Evolutionary conservation across 2,329 filamentous ascomycete genomes (phyloP).

Genomic region (Ciborinia camelliae): DNA sequence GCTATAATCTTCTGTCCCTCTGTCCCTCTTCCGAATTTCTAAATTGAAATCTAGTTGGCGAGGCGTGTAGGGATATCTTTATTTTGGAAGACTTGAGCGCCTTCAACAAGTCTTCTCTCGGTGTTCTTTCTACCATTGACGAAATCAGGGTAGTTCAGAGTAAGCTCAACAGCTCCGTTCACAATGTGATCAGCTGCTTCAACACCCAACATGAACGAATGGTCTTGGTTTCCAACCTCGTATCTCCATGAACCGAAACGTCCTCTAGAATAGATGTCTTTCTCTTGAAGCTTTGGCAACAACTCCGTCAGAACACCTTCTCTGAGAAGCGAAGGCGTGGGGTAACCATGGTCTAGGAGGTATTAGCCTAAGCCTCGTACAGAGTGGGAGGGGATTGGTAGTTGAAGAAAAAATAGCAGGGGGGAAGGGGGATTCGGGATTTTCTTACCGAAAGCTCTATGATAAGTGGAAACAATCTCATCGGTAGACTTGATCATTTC

Average conservation of each 20-base stretch:
- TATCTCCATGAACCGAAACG: constrained; percentile 98
- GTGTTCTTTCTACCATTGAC: constrained; percentile 54
- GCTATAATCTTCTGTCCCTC: neutral
- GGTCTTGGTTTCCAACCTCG: constrained; percentile 74
- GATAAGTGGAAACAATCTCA: constrained; percentile 97
- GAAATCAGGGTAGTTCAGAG: constrained; percentile 76
- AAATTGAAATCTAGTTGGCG: neutral
- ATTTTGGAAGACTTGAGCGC: constrained; percentile 36
- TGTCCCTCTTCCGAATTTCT: neutral
- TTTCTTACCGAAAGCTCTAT: constrained; percentile 69
- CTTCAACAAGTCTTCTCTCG: constrained; percentile 40
- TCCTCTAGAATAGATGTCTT: constrained; percentile 91
- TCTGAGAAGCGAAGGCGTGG: constrained; percentile 89
- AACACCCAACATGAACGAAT: constrained; percentile 74
- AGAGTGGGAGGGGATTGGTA: neutral
- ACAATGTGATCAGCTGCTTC: constrained; percentile 72
- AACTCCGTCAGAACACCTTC: constrained; percentile 91
- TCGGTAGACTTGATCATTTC: constrained; percentile 89
- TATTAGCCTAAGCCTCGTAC: neutral
- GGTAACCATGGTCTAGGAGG: constrained; percentile 80
- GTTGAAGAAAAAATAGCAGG: neutral
- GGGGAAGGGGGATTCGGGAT: neutral
- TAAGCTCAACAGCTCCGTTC: constrained; percentile 69
- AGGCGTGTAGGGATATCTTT: constrained; percentile 28
- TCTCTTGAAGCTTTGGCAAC: constrained; percentile 84